Evolutionary conservation across 2,329 filamentous ascomycete species (phyloP).

Genomic region (Cladosporium velox): DNA sequence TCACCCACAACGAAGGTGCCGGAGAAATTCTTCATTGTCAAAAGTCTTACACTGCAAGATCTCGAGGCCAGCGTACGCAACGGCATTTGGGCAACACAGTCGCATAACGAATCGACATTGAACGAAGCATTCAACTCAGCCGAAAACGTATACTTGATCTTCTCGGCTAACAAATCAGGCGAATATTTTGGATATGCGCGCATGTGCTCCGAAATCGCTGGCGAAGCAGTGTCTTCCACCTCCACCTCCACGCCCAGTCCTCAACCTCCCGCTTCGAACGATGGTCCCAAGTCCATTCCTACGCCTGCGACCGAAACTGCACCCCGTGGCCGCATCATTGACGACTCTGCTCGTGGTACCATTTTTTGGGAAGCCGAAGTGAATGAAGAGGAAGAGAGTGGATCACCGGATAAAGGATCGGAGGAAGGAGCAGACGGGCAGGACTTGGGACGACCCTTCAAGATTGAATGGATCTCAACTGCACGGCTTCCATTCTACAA

Average conservation of each 20-base stretch:
- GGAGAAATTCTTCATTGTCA: constrained; percentile 88
- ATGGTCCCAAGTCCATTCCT: constrained; percentile 69
- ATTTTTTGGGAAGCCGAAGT: constrained; percentile 92
- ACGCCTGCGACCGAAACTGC: constrained; percentile 77
- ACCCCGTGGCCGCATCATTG: constrained; percentile 83
- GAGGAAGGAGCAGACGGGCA: constrained; percentile 53
- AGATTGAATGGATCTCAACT: constrained; percentile 86
- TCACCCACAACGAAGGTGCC: constrained; percentile 45
- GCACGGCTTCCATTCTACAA: constrained; percentile 83
- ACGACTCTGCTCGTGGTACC: constrained; percentile 88
- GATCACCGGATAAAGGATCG: constrained; percentile 30
- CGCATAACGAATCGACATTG: constrained; percentile 82
- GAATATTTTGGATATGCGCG: constrained; percentile 95
- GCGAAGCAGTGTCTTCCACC: constrained; percentile 39
- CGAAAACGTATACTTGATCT: constrained; percentile 86
- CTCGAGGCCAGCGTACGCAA: constrained; percentile 85
- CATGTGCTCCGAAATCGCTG: constrained; percentile 82
- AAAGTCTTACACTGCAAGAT: constrained; percentile 89
- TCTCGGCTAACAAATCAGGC: constrained; percentile 95
- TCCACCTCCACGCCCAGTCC: constrained; percentile 26
- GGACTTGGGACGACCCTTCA: constrained; percentile 88
- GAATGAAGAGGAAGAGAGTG: constrained; percentile 52
- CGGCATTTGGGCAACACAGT: constrained; percentile 90
- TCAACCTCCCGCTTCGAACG: constrained; percentile 24
- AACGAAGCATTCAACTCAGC: constrained; percentile 80